Evolutionary conservation across 345 rosid genomes (phyloP).

Genomic region (Citrus medica): DNA sequence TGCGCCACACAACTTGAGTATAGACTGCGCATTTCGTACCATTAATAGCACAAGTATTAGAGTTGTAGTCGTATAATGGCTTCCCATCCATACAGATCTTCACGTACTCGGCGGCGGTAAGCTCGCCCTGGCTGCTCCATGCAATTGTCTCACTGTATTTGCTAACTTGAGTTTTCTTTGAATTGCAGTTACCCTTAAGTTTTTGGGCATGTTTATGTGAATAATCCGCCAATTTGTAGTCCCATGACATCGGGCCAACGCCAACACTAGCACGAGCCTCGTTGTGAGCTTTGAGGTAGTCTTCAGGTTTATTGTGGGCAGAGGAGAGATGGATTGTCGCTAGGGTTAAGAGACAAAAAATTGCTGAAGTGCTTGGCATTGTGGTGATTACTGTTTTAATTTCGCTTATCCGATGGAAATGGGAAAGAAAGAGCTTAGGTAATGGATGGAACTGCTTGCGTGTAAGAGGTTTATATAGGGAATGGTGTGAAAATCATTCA

Average conservation of each 20-base stretch:
- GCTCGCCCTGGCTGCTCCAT: no score
- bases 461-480: neutral
- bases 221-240: conserved; percentile 33
- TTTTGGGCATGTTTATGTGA: conserved; percentile 41
- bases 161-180: conserved; percentile 40
- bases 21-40: conserved; percentile 53
- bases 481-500: neutral
- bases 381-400: neutral
- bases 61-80: no score
- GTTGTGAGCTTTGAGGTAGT: conserved; percentile 35
- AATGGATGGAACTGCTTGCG: neutral
- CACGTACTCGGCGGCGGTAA: no score
- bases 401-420: no score
- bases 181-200: conserved; percentile 29
- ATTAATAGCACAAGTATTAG: no score
- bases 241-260: conserved; percentile 46
- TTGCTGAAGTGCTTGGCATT: neutral
- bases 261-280: conserved; percentile 38
- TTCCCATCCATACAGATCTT: no score
- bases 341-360: neutral
- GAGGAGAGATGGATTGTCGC: neutral
- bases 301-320: conserved; percentile 32
- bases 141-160: conserved; percentile 16
- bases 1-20: conserved; percentile 72
- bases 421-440: neutral